These are phyloP conservation scores for Vitis hybrid DNA, from an alignment of 177 flowering plant genomes.

Conservation along the genomic window DNA sequence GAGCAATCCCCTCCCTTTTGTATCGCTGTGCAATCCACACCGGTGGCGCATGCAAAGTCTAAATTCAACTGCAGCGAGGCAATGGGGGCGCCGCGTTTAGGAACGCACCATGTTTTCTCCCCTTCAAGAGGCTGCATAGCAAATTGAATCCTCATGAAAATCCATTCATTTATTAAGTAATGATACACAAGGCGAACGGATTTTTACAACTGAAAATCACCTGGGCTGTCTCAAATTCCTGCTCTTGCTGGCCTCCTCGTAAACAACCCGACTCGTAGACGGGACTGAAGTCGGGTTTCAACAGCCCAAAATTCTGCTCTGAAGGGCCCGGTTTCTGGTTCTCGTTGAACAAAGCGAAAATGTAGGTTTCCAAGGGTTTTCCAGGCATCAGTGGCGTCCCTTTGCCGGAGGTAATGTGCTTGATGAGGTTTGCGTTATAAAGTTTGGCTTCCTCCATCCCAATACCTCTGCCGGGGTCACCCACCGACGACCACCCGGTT, in stretches of 20 bases:
- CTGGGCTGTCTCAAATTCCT: slow-evolving; percentile 23
- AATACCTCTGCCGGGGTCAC: slow-evolving; percentile 50
- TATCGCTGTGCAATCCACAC: slow-evolving; percentile 65
- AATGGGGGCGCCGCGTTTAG: slow-evolving; percentile 47
- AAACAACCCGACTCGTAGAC: slow-evolving; percentile 79
- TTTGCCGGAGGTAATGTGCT: slow-evolving; percentile 45
- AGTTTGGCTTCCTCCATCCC: slow-evolving; percentile 45
- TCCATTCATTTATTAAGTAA: no score
- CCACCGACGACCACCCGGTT: slow-evolving; percentile 93
- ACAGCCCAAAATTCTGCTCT: slow-evolving; percentile 87
- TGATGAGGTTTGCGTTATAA: slow-evolving; percentile 53
- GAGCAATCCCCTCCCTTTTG: slow-evolving; percentile 69
- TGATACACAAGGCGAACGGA: no score
- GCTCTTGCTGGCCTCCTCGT: slow-evolving; percentile 12
- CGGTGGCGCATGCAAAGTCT: slow-evolving; percentile 63
- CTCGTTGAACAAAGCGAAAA: slow-evolving; percentile 87
- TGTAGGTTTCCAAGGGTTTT: slow-evolving; percentile 63
- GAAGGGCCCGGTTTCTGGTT: slow-evolving; percentile 61
- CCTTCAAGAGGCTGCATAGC: no score
- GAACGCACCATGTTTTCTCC: slow-evolving; percentile 61
- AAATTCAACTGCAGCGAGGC: slow-evolving; percentile 58
- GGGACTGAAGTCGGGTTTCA: slow-evolving; percentile 71
- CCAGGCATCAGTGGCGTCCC: slow-evolving; percentile 87
- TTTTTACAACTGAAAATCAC: no score
- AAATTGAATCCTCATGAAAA: no score